Evolutionary conservation across 345 rosid species (phyloP), one percentile per base, ranked within the genome.

Genomic region (Citrus inodora): DNA sequence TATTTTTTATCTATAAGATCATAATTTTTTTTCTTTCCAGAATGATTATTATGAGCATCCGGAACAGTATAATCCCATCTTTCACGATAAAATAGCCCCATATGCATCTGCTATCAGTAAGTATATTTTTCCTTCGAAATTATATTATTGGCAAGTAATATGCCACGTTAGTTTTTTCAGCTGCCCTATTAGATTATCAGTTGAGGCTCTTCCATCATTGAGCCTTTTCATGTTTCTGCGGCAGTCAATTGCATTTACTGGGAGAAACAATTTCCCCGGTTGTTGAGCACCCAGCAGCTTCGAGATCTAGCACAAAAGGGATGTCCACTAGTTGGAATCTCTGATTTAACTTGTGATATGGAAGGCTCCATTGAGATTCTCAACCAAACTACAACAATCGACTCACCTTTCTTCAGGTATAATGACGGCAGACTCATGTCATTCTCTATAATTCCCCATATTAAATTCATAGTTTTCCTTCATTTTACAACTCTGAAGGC

Each of bases 241-340:
- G 76, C 88, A 95, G 98, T 95, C 14, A 93, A 95, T 85, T 95
- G 97, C 85, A 93, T 95, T 91, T 95, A 93, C 66, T 95, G 98
- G 98, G 98, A 92, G 85, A 87, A 84, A 79, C 83, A 93, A 71
- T 95, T 91, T 88, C 98, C 98, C 0, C 82, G 87, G 64, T 83
- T 95, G 79, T 80, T 92, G 74, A 93, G 87, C 83, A 89, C 78
- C 38, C 76, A 79, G 77, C 97, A 93, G 86, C 75, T 92, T 85
- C 94, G 80, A 66, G 91, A 87, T 69, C 85, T 90, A 67, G 83
- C 78, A 51, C 81, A 75, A 76, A 88, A 88, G 80, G 91, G 87
- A 55, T 86, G 89, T 40, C 95, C 94, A 33, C 91, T 95, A 69
- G 89, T 92, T 64, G 98, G 95, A 65, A 85, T 91, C 80, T 89